phyloP scores from a whole-genome alignment of 768 basidiomycete species.

The Boletellus ananiceps region DNA sequence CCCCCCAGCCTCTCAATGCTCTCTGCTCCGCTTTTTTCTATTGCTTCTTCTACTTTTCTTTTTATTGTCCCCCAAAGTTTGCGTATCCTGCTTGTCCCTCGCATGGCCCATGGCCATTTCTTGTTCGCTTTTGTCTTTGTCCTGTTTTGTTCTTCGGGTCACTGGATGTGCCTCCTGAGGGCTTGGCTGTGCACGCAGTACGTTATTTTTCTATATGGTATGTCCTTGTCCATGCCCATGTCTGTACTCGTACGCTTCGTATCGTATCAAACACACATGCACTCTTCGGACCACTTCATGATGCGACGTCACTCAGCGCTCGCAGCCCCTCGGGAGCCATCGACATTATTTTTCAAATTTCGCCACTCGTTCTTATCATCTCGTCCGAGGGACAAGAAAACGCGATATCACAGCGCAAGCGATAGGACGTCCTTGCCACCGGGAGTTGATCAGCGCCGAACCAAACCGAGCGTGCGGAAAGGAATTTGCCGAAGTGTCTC shows the following conservation, averaged over 20 bases:
- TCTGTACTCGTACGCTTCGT: not conserved
- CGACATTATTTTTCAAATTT: too few relatives aligned
- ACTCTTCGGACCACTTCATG: too few relatives aligned
- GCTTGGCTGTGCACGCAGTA: not conserved
- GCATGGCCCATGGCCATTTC: not conserved
- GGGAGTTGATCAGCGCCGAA: too few relatives aligned
- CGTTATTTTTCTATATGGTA: constrained; percentile 2
- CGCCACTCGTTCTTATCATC: too few relatives aligned
- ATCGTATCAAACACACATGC: not conserved
- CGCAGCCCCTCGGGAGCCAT: too few relatives aligned
- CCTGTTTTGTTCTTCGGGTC: not conserved
- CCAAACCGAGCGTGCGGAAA: not conserved
- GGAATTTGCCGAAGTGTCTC: not conserved
- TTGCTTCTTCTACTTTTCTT: not conserved
- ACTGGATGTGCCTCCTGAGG: not conserved
- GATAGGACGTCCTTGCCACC: too few relatives aligned
- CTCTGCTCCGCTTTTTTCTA: not conserved
- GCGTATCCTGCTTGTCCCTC: not conserved
- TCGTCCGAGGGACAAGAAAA: too few relatives aligned
- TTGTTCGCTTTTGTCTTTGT: not conserved
- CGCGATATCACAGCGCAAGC: too few relatives aligned
- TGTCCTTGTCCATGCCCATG: not conserved
- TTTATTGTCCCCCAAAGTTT: not conserved
- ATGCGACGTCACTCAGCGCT: too few relatives aligned
- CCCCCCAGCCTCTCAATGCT: not conserved